Evolutionary conservation across 78 protist species (phyloP).

Genomic region (Speleostelium caveatum): DNA sequence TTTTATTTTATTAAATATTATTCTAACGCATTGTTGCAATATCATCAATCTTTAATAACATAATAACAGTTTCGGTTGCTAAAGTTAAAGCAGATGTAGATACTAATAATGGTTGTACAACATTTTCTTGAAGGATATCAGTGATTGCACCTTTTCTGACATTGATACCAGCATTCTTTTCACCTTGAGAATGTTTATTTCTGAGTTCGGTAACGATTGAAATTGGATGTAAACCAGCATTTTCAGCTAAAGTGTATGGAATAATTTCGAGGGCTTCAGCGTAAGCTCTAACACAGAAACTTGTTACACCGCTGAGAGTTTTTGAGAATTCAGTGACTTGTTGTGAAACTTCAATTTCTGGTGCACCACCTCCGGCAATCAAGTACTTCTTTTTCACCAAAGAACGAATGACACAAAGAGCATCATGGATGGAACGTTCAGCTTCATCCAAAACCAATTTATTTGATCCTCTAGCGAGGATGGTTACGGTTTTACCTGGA

Average conservation of each 20-base stretch:
- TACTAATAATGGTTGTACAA: constrained; percentile 99
- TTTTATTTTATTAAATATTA: not conserved
- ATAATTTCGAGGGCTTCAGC: constrained; percentile 99
- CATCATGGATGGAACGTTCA: constrained; percentile 99
- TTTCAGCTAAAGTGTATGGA: constrained; percentile 99
- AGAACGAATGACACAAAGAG: constrained; percentile 99
- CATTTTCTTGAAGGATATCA: constrained; percentile 97
- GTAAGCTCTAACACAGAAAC: constrained; percentile 94
- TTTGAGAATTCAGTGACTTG: constrained; percentile 88
- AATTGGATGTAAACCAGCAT: constrained; percentile 99
- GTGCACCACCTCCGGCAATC: constrained; percentile 99
- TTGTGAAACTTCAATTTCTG: constrained; percentile 94
- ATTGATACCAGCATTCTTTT: constrained; percentile 96
- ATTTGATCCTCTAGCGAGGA: constrained; percentile 97
- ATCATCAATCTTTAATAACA: constrained; percentile 99
- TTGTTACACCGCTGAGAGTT: constrained; percentile 89
- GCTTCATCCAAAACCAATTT: constrained; percentile 96
- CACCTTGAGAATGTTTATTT: constrained; percentile 94
- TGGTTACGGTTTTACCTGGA: constrained; percentile 94
- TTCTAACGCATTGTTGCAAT: constrained; percentile 83
- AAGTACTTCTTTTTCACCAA: constrained; percentile 96
- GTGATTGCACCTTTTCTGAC: constrained; percentile 92
- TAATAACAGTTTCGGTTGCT: constrained; percentile 99
- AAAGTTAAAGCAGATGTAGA: constrained; percentile 93
- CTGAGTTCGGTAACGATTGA: constrained; percentile 97